phyloP scores from a whole-genome alignment of 2,329 filamentous ascomycete genomes.

The Zymoseptoria tritici region DNA sequence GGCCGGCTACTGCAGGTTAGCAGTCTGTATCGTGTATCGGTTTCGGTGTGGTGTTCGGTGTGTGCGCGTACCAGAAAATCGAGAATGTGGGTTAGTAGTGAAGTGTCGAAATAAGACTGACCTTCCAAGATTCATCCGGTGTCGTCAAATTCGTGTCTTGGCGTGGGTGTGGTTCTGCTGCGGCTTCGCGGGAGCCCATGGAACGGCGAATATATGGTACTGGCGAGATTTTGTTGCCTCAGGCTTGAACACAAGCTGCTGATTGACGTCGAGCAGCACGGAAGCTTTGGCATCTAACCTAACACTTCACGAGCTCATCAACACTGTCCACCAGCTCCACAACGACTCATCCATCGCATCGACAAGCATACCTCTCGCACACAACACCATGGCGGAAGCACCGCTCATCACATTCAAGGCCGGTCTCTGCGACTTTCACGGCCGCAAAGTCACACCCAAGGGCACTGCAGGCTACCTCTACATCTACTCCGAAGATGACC shows the following conservation, averaged over 20 bases:
- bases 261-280: not conserved
- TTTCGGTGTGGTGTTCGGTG: not conserved
- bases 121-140: too few relatives aligned
- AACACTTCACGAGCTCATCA: conserved; percentile 1
- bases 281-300: too few relatives aligned
- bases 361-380: not conserved
- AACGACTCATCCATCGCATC: conserved; percentile 11
- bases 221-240: not conserved
- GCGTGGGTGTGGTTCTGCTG: not conserved
- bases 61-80: conserved; percentile 5
- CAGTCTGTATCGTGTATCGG: conserved; percentile 1
- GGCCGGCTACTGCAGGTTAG: conserved; percentile 16
- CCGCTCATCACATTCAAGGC: conserved; percentile 96
- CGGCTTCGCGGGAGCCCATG: too few relatives aligned
- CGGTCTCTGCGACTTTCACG: conserved; percentile 63
- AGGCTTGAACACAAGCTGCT: not conserved
- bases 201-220: too few relatives aligned
- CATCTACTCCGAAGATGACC: conserved; percentile 86
- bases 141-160: not conserved
- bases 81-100: conserved; percentile 9
- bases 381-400: conserved; percentile 62
- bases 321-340: not conserved
- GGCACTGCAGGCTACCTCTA: conserved; percentile 79
- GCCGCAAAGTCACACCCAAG: conserved; percentile 63
- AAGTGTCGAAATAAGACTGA: too few relatives aligned